Conservation (phyloP, 2,329 filamentous ascomycete genomes). For the Colletotrichum lini region DNA sequence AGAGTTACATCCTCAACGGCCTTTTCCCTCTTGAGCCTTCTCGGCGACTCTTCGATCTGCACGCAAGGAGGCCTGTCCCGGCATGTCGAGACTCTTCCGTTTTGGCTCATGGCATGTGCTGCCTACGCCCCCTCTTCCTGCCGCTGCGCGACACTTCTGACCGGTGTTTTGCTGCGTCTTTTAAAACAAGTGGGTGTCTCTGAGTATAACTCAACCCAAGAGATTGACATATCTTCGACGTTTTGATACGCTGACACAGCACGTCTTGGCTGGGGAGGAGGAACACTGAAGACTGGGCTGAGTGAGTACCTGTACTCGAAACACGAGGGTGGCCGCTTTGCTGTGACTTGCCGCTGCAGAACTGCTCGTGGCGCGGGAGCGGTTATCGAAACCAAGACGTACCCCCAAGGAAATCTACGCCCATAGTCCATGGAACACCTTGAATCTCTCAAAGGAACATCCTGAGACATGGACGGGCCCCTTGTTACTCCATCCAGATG, state of each 20-base stretch:
- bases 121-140: constrained; percentile 9
- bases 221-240: background rate
- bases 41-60: constrained; percentile 1
- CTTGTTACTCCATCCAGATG: constrained; percentile 17
- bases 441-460: constrained; percentile 30
- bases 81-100: constrained; percentile 19
- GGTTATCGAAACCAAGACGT: constrained; percentile 26
- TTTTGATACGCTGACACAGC: constrained; percentile 5
- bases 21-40: background rate
- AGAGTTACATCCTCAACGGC: constrained; percentile 28
- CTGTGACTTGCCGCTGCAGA: constrained; percentile 14
- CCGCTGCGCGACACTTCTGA: constrained; percentile 27
- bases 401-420: background rate
- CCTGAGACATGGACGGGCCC: constrained; percentile 26
- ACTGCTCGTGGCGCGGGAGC: constrained; percentile 24
- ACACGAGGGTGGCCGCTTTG: constrained; percentile 6
- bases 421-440: constrained; percentile 14
- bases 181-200: constrained; percentile 17
- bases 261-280: constrained; percentile 1
- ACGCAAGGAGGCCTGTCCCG: constrained; percentile 24
- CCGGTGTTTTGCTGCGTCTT: constrained; percentile 13
- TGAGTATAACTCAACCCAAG: constrained; percentile 12
- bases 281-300: background rate
- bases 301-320: constrained; percentile 9
- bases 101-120: constrained; percentile 2